Percentiles rank a stretch among this genome's conserved stretches.
Conservation (phyloP, 257 asterid species). For the Osmanthus fragrans region DNA sequence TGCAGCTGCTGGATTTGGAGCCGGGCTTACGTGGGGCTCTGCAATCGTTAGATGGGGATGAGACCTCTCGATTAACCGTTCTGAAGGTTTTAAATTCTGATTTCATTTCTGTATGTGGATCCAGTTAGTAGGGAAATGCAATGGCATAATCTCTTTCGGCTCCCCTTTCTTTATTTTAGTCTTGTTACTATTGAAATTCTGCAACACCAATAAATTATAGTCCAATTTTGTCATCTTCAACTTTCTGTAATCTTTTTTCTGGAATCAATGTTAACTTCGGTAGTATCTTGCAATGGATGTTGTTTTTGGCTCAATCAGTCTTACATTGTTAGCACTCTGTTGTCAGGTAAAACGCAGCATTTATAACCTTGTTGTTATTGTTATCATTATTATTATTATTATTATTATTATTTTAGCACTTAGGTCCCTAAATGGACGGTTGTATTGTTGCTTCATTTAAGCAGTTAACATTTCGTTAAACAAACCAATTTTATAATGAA, state of each 20-base stretch:
- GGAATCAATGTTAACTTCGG: too few relatives aligned
- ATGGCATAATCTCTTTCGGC: conserved; percentile 14
- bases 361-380: too few relatives aligned
- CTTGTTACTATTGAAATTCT: conserved; percentile 15
- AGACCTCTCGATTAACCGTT: conserved; percentile 25
- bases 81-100: conserved; percentile 21
- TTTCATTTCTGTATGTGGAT: conserved; percentile 8
- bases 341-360: too few relatives aligned
- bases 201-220: conserved; percentile 16
- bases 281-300: too few relatives aligned
- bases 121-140: conserved; percentile 19
- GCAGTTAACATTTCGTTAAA: too few relatives aligned
- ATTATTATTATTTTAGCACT: too few relatives aligned
- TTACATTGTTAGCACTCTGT: too few relatives aligned
- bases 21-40: conserved; percentile 98
- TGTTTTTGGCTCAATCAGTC: too few relatives aligned
- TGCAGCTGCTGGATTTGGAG: conserved; percentile 97
- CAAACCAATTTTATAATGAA: too few relatives aligned
- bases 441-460: too few relatives aligned
- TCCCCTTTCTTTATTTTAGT: background rate
- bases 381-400: too few relatives aligned
- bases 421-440: too few relatives aligned
- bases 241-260: background rate
- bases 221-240: background rate
- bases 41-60: conserved; percentile 92